Conservation (phyloP, 768 basidiomycete genomes). For the Cubamyces sp. region DNA sequence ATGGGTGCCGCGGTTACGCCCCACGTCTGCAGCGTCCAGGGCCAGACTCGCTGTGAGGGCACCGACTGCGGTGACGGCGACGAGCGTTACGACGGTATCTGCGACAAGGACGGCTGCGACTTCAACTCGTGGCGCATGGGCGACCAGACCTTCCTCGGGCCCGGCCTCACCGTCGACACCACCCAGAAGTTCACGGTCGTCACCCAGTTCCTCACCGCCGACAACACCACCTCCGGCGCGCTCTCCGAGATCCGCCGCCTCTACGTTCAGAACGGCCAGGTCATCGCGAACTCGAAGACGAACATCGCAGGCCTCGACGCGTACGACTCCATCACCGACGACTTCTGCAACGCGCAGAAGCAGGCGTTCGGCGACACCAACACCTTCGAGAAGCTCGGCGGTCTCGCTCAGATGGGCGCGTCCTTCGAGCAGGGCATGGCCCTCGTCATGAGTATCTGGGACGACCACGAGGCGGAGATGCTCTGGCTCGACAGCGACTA, state of each 20-base stretch:
- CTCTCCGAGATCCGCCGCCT: constrained; percentile 58
- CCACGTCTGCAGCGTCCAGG: constrained; percentile 41
- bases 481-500: constrained; percentile 35
- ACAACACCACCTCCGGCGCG: constrained; percentile 48
- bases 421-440: constrained; percentile 49
- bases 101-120: constrained; percentile 62
- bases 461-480: constrained; percentile 50
- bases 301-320: constrained; percentile 48
- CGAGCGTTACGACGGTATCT: constrained; percentile 48
- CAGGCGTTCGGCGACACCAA: constrained; percentile 48
- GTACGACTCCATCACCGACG: constrained; percentile 52
- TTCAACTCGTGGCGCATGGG: constrained; percentile 67
- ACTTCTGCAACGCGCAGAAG: constrained; percentile 53
- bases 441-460: constrained; percentile 55
- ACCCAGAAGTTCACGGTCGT: constrained; percentile 55
- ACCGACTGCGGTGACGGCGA: constrained; percentile 38
- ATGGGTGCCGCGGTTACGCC: constrained; percentile 35
- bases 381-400: constrained; percentile 46
- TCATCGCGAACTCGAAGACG: constrained; percentile 55
- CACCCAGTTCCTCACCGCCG: constrained; percentile 57
- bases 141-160: constrained; percentile 49
- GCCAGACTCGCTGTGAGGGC: constrained; percentile 51
- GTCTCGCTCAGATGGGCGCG: constrained; percentile 39
- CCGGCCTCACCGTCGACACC: constrained; percentile 54
- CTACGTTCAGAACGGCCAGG: constrained; percentile 56